Percentiles rank a stretch among this genome's conserved stretches.
These are phyloP conservation scores for Cladosporium phlei DNA, from an alignment of 2,329 filamentous ascomycete species.

Conservation along the genomic window DNA sequence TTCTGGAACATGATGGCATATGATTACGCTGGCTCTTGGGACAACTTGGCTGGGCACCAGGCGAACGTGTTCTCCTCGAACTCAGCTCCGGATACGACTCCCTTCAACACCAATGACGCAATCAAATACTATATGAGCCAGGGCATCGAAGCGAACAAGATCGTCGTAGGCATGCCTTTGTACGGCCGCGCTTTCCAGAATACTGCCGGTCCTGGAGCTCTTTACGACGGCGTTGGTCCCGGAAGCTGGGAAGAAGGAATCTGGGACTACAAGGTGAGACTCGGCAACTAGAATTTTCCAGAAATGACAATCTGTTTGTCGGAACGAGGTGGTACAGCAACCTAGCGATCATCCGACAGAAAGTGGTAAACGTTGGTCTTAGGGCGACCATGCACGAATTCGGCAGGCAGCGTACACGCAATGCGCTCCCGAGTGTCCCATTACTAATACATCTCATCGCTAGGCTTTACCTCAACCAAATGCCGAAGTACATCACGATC, in stretches of 20 bases:
- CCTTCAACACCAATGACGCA: slow-evolving; percentile 70
- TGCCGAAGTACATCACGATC: slow-evolving; percentile 60
- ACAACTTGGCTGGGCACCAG: slow-evolving; percentile 66
- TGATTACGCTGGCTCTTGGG: slow-evolving; percentile 72
- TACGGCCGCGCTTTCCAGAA: slow-evolving; percentile 82
- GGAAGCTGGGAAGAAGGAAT: slow-evolving; percentile 83
- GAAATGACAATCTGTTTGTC: too few relatives aligned
- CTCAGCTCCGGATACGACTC: slow-evolving; percentile 60
- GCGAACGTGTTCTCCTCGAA: slow-evolving; percentile 66
- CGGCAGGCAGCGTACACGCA: neutral
- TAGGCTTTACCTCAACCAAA: slow-evolving; percentile 64
- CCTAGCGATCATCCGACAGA: slow-evolving; percentile 4
- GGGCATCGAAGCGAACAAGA: slow-evolving; percentile 61
- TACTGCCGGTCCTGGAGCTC: slow-evolving; percentile 67
- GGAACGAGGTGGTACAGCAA: too few relatives aligned
- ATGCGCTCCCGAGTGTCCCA: neutral
- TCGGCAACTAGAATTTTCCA: neutral
- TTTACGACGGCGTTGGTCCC: slow-evolving; percentile 67
- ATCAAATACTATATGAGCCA: slow-evolving; percentile 64
- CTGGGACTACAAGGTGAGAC: slow-evolving; percentile 70
- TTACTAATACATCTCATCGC: neutral
- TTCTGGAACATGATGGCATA: slow-evolving; percentile 51
- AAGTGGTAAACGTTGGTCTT: too few relatives aligned
- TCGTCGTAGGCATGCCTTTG: slow-evolving; percentile 86
- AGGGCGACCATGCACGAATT: too few relatives aligned